These are phyloP conservation scores for Fraxinus excelsior DNA, from an alignment of 257 asterid genomes.

Conservation along the genomic window DNA sequence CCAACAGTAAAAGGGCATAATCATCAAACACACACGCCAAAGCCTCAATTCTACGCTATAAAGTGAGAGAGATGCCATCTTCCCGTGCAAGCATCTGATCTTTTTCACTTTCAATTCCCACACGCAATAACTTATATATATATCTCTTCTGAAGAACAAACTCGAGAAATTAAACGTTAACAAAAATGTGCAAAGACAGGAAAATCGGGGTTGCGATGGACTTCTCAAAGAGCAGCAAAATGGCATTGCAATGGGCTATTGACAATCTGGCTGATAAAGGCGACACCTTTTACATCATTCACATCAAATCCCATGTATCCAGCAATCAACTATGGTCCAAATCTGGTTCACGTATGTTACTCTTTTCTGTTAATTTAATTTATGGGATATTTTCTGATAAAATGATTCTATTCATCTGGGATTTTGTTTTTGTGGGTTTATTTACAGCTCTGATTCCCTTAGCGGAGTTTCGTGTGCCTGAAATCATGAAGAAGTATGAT, in stretches of 20 bases:
- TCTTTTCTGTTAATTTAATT: background rate
- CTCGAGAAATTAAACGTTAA: background rate
- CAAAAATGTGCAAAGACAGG: conserved; percentile 70
- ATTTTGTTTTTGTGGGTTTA: background rate
- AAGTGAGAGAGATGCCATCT: background rate
- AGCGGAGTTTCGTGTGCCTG: conserved; percentile 77
- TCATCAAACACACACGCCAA: background rate
- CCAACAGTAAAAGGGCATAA: background rate
- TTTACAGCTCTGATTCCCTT: conserved; percentile 73
- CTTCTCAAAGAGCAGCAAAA: conserved; percentile 84
- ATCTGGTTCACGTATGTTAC: conserved; percentile 71
- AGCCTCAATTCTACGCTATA: background rate
- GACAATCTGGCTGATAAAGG: conserved; percentile 80
- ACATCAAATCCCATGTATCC: conserved; percentile 56
- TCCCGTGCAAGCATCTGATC: background rate
- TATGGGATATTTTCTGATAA: too few relatives aligned
- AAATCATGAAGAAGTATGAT: conserved; percentile 66
- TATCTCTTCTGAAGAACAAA: background rate
- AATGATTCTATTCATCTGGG: background rate
- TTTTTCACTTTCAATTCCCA: conserved; percentile 13
- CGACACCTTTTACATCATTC: conserved; percentile 62
- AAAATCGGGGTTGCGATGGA: conserved; percentile 85
- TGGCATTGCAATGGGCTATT: conserved; percentile 78
- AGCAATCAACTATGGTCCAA: conserved; percentile 51
- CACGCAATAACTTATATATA: conserved; percentile 17